Percentiles rank a stretch among this genome's conserved stretches.
phyloP scores from a whole-genome alignment of 2,329 filamentous ascomycete genomes.

The Trichophyton schoenleinii region DNA sequence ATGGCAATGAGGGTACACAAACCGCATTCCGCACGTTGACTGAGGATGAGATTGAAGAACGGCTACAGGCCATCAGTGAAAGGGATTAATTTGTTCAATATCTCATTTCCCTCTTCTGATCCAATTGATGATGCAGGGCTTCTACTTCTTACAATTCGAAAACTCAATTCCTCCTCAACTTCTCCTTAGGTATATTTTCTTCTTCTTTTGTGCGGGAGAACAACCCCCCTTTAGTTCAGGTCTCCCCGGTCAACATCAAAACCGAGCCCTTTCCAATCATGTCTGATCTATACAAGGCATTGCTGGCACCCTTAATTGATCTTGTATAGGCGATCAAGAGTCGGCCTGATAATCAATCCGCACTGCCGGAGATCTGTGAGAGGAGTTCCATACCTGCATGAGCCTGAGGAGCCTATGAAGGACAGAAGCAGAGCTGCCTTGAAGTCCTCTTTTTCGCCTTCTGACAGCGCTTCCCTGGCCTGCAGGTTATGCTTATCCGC shows the following conservation, averaged over 20 bases:
- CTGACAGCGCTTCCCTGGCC: background rate
- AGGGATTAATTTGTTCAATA: slow-evolving; percentile 59
- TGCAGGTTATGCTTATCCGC: background rate
- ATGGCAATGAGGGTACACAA: slow-evolving; percentile 72
- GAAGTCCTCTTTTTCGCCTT: background rate
- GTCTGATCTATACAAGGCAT: background rate
- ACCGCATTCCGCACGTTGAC: slow-evolving; percentile 75
- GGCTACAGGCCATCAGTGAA: slow-evolving; percentile 94
- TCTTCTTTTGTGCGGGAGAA: background rate
- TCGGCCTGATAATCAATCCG: background rate
- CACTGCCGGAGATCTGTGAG: background rate
- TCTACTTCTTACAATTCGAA: background rate
- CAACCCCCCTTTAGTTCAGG: background rate
- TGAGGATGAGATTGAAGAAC: slow-evolving; percentile 96
- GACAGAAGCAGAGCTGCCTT: background rate
- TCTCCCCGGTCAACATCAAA: background rate
- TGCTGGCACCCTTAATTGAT: background rate
- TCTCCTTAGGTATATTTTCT: background rate
- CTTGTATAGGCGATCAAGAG: background rate
- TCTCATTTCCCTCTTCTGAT: background rate
- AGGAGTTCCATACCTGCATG: background rate
- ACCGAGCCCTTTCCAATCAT: slow-evolving; percentile 3
- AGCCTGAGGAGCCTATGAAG: background rate
- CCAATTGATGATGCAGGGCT: background rate
- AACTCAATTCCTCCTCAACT: background rate